Conservation (phyloP, 768 basidiomycete species). For the Macrolepiota albuminosa region DNA sequence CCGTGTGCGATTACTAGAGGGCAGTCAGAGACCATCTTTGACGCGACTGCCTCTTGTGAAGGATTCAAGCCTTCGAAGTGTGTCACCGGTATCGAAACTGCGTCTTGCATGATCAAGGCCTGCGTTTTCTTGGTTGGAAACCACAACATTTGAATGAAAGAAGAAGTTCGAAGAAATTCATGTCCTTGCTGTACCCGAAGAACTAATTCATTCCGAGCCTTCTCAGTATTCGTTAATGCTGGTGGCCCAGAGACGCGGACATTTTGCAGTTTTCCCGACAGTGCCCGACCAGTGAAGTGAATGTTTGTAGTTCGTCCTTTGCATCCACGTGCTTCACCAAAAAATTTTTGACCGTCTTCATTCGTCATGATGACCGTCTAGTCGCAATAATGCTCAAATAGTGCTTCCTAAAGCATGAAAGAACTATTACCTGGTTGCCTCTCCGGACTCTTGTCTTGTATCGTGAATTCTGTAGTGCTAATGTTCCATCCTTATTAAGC, state of each 20-base stretch:
- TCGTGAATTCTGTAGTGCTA: conserved; percentile 31
- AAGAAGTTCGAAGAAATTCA: conserved; percentile 20
- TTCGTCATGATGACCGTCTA: conserved; percentile 30
- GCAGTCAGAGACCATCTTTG: conserved; percentile 26
- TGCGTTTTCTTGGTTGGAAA: conserved; percentile 20
- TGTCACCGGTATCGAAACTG: neutral
- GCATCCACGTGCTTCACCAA: conserved; percentile 25
- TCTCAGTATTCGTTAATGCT: conserved; percentile 33
- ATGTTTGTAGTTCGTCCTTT: conserved; percentile 34
- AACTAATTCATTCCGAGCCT: conserved; percentile 32
- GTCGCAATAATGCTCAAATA: neutral
- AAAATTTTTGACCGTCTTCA: conserved; percentile 22
- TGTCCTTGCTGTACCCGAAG: conserved; percentile 29
- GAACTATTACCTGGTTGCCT: conserved; percentile 29
- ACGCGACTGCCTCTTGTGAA: conserved; percentile 33
- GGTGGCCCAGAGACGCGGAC: conserved; percentile 38
- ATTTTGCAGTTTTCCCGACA: conserved; percentile 20
- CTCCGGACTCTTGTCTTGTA: conserved; percentile 37
- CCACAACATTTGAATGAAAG: conserved; percentile 36
- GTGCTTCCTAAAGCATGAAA: neutral
- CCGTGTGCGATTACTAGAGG: conserved; percentile 37
- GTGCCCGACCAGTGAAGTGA: conserved; percentile 14
- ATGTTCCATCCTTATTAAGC: conserved; percentile 21
- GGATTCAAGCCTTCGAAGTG: conserved; percentile 23
- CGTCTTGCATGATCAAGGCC: neutral